phyloP scores from a whole-genome alignment of 2,329 filamentous ascomycete species.

The Bertia moriformis region DNA sequence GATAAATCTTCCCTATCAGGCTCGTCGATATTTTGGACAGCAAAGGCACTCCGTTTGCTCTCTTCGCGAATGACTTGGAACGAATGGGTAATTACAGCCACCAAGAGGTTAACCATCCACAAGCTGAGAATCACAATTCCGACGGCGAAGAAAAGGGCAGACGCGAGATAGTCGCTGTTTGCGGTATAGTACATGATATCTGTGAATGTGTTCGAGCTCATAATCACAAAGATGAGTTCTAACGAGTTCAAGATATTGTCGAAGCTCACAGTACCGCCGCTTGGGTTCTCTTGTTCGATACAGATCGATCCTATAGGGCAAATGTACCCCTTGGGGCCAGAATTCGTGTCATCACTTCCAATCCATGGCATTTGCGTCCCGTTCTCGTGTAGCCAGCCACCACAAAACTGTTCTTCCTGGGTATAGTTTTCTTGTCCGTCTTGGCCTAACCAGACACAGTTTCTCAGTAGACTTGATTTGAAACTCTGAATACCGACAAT shows the following conservation, averaged over 20 bases:
- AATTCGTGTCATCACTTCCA: constrained; percentile 20
- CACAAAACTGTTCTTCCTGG: constrained; percentile 55
- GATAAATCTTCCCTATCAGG: constrained; percentile 5
- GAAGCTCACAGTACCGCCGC: constrained; percentile 76
- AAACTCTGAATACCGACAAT: constrained; percentile 96
- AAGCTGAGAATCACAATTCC: constrained; percentile 83
- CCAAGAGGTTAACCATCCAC: constrained; percentile 87
- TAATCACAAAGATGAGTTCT: constrained; percentile 91
- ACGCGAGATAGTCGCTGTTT: constrained; percentile 76
- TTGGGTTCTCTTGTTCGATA: constrained; percentile 65
- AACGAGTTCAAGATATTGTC: constrained; percentile 87
- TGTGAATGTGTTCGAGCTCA: constrained; percentile 94
- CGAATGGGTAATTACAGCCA: constrained; percentile 94
- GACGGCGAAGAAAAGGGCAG: constrained; percentile 62
- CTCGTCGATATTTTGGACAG: constrained; percentile 44
- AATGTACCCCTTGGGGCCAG: constrained; percentile 65
- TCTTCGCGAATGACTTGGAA: constrained; percentile 98
- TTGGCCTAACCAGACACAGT: constrained; percentile 66
- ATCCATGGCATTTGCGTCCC: constrained; percentile 55
- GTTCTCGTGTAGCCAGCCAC: constrained; percentile 56
- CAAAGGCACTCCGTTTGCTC: constrained; percentile 85
- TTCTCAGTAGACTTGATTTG: constrained; percentile 65
- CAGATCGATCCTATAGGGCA: constrained; percentile 77
- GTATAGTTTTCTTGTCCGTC: constrained; percentile 34
- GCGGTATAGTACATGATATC: constrained; percentile 89